Evolutionary conservation across 2,329 filamentous ascomycete species (phyloP).

Genomic region (Sporothrix phasma): DNA sequence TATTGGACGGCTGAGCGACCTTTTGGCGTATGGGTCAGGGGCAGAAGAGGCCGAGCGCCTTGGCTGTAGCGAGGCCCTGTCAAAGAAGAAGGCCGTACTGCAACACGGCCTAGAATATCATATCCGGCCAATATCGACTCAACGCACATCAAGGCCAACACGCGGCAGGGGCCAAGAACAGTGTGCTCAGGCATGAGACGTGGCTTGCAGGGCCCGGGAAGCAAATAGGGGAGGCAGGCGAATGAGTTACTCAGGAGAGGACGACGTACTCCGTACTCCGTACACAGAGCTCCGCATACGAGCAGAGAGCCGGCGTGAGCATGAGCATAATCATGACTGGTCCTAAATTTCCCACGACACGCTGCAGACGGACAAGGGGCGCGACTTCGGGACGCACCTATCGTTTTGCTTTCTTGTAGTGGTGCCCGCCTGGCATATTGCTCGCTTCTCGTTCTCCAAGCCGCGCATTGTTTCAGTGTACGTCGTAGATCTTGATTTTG

Average conservation of each 20-base stretch:
- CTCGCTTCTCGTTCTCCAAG: neutral
- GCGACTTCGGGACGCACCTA: neutral
- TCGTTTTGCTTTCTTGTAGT: too few relatives aligned
- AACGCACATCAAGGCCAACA: neutral
- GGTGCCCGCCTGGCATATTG: neutral
- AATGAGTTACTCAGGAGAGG: too few relatives aligned
- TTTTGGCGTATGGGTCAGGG: neutral
- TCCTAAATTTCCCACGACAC: too few relatives aligned
- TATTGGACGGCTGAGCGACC: neutral
- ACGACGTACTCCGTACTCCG: too few relatives aligned
- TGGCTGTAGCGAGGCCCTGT: neutral
- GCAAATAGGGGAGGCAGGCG: too few relatives aligned
- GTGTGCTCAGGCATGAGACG: neutral
- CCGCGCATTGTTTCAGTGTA: neutral
- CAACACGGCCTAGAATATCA: neutral
- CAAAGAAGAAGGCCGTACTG: neutral
- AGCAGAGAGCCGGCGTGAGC: too few relatives aligned
- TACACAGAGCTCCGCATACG: too few relatives aligned
- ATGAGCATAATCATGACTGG: too few relatives aligned
- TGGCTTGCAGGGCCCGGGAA: too few relatives aligned
- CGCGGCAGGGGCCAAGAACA: neutral
- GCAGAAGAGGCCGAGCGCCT: neutral
- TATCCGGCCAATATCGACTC: neutral
- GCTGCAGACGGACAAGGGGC: neutral
- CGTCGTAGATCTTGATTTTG: neutral